phyloP scores from a whole-genome alignment of 164 flowering plant species.

The Vitis riparia region DNA sequence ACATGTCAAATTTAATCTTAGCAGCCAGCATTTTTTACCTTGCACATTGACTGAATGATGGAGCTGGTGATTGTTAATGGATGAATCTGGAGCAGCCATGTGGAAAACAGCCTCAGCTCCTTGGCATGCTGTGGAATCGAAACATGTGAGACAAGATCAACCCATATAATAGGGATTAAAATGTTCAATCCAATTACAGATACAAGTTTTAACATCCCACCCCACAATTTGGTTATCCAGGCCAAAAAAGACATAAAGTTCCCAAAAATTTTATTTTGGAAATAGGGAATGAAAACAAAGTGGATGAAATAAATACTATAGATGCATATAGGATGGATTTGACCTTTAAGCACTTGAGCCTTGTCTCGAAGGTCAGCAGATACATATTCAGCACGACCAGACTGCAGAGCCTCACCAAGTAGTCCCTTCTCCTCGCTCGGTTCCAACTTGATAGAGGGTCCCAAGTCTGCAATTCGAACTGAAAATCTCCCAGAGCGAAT shows the following conservation, averaged over 20 bases:
- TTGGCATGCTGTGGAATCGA: constrained; percentile 50
- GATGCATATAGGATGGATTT: neutral
- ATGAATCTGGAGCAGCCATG: constrained; percentile 99
- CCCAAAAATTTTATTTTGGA: no score
- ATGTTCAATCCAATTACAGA: no score
- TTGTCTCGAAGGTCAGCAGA: constrained; percentile 81
- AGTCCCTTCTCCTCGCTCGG: constrained; percentile 60
- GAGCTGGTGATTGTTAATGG: constrained; percentile 80
- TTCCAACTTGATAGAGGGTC: constrained; percentile 59
- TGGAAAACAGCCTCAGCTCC: constrained; percentile 93
- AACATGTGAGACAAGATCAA: neutral
- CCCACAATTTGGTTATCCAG: no score
- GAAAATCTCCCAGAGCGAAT: constrained; percentile 48
- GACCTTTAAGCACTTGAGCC: constrained; percentile 73
- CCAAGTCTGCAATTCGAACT: constrained; percentile 78
- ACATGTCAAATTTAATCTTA: neutral
- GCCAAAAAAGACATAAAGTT: no score
- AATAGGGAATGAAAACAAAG: neutral
- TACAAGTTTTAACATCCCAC: no score
- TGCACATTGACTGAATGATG: constrained; percentile 89
- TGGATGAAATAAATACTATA: neutral
- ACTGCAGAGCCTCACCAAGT: constrained; percentile 66
- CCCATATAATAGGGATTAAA: neutral
- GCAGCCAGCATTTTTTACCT: constrained; percentile 41
- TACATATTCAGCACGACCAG: constrained; percentile 70